These are phyloP conservation scores for Marchantia paleacea DNA, from an alignment of 225 moss, liverwort and hornwort genomes.

Conservation along the genomic window DNA sequence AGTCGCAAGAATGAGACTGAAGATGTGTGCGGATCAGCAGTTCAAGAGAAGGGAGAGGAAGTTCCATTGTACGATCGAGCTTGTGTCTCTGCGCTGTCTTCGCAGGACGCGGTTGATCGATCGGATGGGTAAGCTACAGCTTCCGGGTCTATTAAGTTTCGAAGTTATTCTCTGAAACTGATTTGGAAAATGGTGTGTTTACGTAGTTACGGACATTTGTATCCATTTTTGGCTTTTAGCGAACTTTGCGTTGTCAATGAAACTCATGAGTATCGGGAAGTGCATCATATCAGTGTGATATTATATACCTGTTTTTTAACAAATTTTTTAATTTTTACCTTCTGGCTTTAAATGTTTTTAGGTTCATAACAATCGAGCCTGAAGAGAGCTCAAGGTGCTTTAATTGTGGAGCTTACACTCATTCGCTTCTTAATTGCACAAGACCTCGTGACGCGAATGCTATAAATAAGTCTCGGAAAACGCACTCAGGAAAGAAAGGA, in stretches of 20 bases:
- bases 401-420: slow-evolving; percentile 89
- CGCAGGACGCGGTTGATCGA: slow-evolving; percentile 44
- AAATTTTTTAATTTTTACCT: neutral
- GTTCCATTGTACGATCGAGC: slow-evolving; percentile 85
- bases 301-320: neutral
- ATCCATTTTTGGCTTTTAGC: no score
- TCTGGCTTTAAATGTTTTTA: neutral
- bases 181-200: no score
- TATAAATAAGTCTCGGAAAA: slow-evolving; percentile 67
- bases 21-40: slow-evolving; percentile 28
- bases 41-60: slow-evolving; percentile 65
- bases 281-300: neutral
- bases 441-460: slow-evolving; percentile 60
- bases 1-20: slow-evolving; percentile 31
- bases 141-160: neutral
- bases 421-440: slow-evolving; percentile 68
- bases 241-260: no score
- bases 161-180: no score
- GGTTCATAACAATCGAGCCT: slow-evolving; percentile 30
- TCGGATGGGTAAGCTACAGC: slow-evolving; percentile 57
- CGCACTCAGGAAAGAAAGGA: slow-evolving; percentile 45
- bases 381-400: slow-evolving; percentile 76
- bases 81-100: slow-evolving; percentile 54
- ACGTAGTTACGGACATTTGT: no score
- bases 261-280: neutral